Evolutionary conservation across 163 green algal genomes (phyloP), one percentile per base, ranked within the genome.

Genomic region (Scenedesmus sp.): DNA sequence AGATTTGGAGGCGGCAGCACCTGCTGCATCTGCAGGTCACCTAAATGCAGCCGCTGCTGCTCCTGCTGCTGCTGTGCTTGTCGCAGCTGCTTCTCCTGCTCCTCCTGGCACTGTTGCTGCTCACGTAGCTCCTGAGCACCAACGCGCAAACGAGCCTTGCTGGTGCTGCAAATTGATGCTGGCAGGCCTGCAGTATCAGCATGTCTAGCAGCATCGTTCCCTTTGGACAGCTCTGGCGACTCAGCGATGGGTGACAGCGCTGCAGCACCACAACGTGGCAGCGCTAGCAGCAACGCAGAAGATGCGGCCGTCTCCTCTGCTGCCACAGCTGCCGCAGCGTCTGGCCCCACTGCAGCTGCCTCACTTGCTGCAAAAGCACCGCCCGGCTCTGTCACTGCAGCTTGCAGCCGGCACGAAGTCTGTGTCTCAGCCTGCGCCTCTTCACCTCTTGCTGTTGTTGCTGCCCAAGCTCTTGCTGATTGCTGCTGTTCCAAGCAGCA

Each of bases 211-310:
- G 81, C 81, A 70, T 10, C 53, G 35, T n/a, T 49, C 1, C 24
- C 46, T 15, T 35, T 87, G 3, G 53, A 35, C 16, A 79, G 5
- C 24, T 76, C 82, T 18, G 82, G 53, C 24, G 82, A 87, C 53
- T 87, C 82, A 42, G 82, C 51, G 26, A 87, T 87, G 13, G 82
- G 82, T 43, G 82, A 87, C 35, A 87, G 61, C 6, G 72, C 72
- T 24, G 37, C 35, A 26, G 20, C 35, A 46, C 72, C 72, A 81
- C 33, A 37, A 22, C 43, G 24, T 24, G 16, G 72, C 35, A 33
- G 72, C 2, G 35, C 35, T 7, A 81, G 35, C 35, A 81, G 3
- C 12, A 49, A 16, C 15, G 35, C 35, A 1, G 72, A 30, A 35
- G 9, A 81, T 44, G 35, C 72, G 10, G n/a, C 18, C 0, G 65